These are phyloP conservation scores for Tuber calosporum DNA, from an alignment of 495 filamentous ascomycete genomes.

Conservation along the genomic window DNA sequence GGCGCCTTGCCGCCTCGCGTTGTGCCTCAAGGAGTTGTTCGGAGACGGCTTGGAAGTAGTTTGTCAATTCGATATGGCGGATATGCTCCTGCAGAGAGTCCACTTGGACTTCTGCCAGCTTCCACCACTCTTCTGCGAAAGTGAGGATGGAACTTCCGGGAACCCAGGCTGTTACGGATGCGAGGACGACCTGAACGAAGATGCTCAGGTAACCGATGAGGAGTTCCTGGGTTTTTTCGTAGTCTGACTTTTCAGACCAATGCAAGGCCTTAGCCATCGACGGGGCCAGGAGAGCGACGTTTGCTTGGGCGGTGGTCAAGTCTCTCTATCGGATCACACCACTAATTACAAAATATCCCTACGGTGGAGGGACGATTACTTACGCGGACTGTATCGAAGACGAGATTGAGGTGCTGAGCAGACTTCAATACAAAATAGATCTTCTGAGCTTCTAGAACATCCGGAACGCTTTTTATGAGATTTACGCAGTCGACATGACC, in stretches of 20 bases:
- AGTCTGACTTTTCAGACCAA: conserved; percentile 24
- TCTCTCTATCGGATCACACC: conserved; percentile 15
- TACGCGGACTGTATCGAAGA: conserved; percentile 29
- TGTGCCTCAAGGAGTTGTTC: not conserved
- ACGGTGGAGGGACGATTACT: not conserved
- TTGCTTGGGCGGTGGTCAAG: conserved; percentile 28
- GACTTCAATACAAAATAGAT: conserved; percentile 34
- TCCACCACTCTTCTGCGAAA: conserved; percentile 16
- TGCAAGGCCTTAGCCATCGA: conserved; percentile 28
- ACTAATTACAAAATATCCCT: not conserved
- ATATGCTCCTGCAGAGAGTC: not conserved
- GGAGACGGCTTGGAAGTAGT: not conserved
- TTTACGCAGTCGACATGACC: conserved; percentile 21
- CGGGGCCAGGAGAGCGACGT: conserved; percentile 26
- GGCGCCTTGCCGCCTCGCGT: not conserved
- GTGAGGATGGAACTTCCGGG: conserved; percentile 24
- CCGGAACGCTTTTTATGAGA: conserved; percentile 14
- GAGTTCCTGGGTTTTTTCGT: conserved; percentile 24
- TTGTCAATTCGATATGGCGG: not conserved
- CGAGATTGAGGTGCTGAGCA: conserved; percentile 29
- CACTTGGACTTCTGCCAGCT: conserved; percentile 8
- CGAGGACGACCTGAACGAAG: conserved; percentile 25
- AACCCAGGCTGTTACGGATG: conserved; percentile 15
- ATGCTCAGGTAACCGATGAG: conserved; percentile 19
- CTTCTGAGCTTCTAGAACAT: conserved; percentile 22